Percentiles rank a stretch among this genome's conserved stretches.
These are phyloP conservation scores for Exophiala oligosperma DNA, from an alignment of 2,329 filamentous ascomycete genomes.

Conservation along the genomic window DNA sequence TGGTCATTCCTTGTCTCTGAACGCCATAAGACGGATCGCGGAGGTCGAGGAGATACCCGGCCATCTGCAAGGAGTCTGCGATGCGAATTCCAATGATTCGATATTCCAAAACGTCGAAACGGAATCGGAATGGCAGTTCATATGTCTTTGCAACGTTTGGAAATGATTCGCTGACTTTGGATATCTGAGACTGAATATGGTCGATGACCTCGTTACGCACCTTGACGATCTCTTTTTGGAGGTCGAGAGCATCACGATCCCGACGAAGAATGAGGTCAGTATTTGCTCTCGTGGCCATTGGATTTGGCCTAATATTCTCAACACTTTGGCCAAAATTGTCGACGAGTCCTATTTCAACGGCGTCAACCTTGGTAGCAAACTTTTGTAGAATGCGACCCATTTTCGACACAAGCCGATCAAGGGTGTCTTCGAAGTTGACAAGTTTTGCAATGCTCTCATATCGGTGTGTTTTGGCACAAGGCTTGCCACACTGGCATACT, in stretches of 20 bases:
- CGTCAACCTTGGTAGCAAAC: constrained; percentile 22
- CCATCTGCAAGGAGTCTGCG: constrained; percentile 27
- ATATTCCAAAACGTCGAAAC: constrained; percentile 28
- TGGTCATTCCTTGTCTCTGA: constrained; percentile 23
- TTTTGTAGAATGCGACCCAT: constrained; percentile 25
- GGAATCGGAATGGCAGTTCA: constrained; percentile 29
- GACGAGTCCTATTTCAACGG: constrained; percentile 17
- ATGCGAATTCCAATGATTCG: constrained; percentile 25
- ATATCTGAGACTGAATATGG: constrained; percentile 23
- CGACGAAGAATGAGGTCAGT: constrained; percentile 26
- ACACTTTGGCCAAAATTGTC: constrained; percentile 24
- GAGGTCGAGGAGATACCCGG: constrained; percentile 17
- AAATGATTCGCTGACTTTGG: constrained; percentile 16
- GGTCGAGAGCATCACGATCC: constrained; percentile 21
- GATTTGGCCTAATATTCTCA: constrained; percentile 28
- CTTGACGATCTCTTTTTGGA: constrained; percentile 24
- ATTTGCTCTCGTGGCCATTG: constrained; percentile 29
- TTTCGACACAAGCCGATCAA: constrained; percentile 29
- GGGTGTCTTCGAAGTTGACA: constrained; percentile 10
- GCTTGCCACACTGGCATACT: constrained; percentile 26
- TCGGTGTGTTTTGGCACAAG: constrained; percentile 16
- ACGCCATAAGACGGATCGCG: constrained; percentile 28
- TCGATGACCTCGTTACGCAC: constrained; percentile 26
- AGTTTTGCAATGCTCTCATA: constrained; percentile 27
- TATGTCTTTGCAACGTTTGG: constrained; percentile 30